These are phyloP conservation scores for Wilhelminamyces savonicus DNA, from an alignment of 805 yeast genomes.

Conservation along the genomic window DNA sequence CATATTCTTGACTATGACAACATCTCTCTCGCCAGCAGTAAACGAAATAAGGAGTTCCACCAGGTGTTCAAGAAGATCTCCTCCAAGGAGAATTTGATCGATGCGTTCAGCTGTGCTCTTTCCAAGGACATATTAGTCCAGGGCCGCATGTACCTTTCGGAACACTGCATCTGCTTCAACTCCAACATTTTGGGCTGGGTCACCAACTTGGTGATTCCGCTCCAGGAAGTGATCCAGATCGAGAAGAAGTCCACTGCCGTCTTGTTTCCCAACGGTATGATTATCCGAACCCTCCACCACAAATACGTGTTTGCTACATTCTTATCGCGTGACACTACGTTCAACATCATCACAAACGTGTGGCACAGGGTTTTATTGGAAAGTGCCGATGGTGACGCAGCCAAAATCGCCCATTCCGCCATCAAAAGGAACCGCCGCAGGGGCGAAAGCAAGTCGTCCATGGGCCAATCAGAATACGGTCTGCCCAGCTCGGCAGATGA, in stretches of 20 bases:
- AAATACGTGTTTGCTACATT: conserved; percentile 84
- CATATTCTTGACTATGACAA: conserved; percentile 5
- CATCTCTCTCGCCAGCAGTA: conserved; percentile 7
- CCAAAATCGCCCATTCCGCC: conserved; percentile 1
- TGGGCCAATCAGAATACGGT: conserved; percentile 7
- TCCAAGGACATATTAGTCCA: conserved; percentile 82
- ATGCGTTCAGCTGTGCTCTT: conserved; percentile 86
- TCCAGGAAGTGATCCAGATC: conserved; percentile 61
- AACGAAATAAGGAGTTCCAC: conserved; percentile 65
- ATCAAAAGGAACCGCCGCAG: conserved; percentile 1
- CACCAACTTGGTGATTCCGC: conserved; percentile 67
- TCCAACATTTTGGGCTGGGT: conserved; percentile 89
- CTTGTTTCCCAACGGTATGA: conserved; percentile 83
- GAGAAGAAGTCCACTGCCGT: conserved; percentile 87
- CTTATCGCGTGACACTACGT: conserved; percentile 71
- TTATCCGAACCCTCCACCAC: conserved; percentile 55
- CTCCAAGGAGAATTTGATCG: conserved; percentile 63
- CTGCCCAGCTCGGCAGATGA: conserved; percentile 4
- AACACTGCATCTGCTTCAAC: conserved; percentile 74
- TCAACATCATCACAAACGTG: conserved; percentile 58
- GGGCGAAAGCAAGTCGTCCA: not conserved
- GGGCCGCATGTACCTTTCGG: conserved; percentile 80
- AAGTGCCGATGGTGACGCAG: conserved; percentile 8
- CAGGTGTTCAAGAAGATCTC: conserved; percentile 63
- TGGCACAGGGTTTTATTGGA: conserved; percentile 50